A percentile compares a stretch with the other conserved stretches of the same genome.
Evolutionary conservation across 148 eudicot genomes (phyloP).

Genomic region (Rhododendron ovatum): DNA sequence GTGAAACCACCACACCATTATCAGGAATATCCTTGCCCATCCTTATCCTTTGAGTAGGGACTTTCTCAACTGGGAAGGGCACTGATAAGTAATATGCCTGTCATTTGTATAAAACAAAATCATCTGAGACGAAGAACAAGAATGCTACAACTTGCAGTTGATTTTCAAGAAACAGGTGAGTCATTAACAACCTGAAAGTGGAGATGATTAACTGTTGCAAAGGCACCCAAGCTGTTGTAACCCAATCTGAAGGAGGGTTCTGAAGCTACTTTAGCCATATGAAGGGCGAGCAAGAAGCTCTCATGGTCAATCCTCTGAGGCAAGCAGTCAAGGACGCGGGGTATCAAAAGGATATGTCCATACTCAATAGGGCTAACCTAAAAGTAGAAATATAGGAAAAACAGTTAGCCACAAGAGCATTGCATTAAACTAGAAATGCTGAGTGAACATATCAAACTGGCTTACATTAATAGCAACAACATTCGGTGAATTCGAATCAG

Average conservation of each 20-base stretch:
- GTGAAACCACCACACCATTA: constrained; percentile 57
- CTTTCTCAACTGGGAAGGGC: constrained; percentile 77
- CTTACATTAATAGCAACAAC: constrained; percentile 85
- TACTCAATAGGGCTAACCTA: constrained; percentile 98
- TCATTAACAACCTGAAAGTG: constrained; percentile 65
- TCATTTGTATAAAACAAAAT: neutral
- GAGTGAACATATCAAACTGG: neutral
- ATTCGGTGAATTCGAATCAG: constrained; percentile 51
- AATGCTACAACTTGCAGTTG: neutral
- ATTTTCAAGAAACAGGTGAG: neutral
- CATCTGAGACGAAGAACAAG: neutral
- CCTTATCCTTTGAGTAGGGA: constrained; percentile 38
- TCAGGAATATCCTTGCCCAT: constrained; percentile 14
- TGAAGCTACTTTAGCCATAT: constrained; percentile 70
- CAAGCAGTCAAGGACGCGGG: constrained; percentile 68
- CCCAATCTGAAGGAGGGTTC: constrained; percentile 80
- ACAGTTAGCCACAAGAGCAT: neutral
- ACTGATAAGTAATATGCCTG: constrained; percentile 75
- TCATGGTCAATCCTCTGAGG: constrained; percentile 77
- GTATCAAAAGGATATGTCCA: constrained; percentile 85
- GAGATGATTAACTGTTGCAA: constrained; percentile 92
- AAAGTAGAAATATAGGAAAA: neutral
- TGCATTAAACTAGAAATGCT: neutral
- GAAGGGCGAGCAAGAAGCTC: constrained; percentile 75
- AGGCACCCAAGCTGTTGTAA: constrained; percentile 93